Conservation (phyloP, 768 basidiomycete species). For the Mycena rosella region DNA sequence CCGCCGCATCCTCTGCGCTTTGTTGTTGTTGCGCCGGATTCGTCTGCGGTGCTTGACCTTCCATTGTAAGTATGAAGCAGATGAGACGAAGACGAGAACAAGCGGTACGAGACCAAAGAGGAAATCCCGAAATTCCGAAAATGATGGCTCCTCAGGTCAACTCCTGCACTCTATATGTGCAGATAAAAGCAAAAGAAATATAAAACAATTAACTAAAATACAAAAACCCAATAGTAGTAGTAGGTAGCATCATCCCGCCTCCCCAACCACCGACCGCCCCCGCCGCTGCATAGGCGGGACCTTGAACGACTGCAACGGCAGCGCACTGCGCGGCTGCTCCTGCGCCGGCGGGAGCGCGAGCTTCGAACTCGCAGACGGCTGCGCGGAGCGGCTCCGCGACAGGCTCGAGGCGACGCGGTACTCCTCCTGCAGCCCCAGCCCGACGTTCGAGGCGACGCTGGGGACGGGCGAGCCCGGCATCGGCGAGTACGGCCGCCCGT, state of each 20-base stretch:
- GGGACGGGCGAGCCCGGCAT: constrained; percentile 53
- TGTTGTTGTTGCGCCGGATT: constrained; percentile 31
- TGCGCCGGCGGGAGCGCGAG: constrained; percentile 47
- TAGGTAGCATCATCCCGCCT: constrained; percentile 32
- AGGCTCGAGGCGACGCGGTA: constrained; percentile 65
- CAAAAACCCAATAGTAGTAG: constrained; percentile 19
- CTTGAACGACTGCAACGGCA: constrained; percentile 63
- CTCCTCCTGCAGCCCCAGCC: constrained; percentile 53
- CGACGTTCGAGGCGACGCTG: constrained; percentile 35
- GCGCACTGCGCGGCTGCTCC: constrained; percentile 67
- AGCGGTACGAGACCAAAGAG: constrained; percentile 13
- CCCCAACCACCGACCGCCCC: constrained; percentile 35
- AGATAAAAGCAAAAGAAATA: constrained; percentile 21
- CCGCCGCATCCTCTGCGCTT: constrained; percentile 62
- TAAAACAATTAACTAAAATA: constrained; percentile 32
- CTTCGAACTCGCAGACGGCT: constrained; percentile 59
- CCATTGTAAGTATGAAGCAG: constrained; percentile 6
- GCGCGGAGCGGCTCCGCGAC: constrained; percentile 70
- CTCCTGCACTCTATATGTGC: no score
- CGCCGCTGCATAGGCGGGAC: constrained; percentile 50
- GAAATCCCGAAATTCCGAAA: not conserved
- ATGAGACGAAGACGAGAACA: no score
- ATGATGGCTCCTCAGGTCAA: no score
- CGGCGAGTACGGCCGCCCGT: constrained; percentile 69
- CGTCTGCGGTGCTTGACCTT: constrained; percentile 16